Percentiles rank a stretch among this genome's conserved stretches.
These are phyloP conservation scores for Ascochyta koolunga DNA, from an alignment of 2,329 filamentous ascomycete genomes.

Conservation along the genomic window DNA sequence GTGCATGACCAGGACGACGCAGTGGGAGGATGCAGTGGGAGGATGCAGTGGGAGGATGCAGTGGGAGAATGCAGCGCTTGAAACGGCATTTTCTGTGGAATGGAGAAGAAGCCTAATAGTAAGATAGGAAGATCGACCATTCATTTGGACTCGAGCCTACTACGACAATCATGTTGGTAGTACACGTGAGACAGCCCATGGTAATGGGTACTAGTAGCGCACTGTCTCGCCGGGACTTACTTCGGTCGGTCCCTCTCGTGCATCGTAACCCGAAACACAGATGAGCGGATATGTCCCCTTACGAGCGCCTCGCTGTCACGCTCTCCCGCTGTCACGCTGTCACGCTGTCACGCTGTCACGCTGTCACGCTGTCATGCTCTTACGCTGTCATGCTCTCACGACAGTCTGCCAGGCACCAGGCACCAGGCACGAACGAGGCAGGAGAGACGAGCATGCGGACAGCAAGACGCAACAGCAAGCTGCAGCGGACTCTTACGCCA, in stretches of 20 bases:
- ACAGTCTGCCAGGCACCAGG: conserved; percentile 3
- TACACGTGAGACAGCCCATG: too few relatives aligned
- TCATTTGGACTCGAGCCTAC: too few relatives aligned
- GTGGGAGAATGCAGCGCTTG: neutral
- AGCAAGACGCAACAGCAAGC: neutral
- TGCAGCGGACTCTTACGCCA: neutral
- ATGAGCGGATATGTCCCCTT: neutral
- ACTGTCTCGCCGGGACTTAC: neutral
- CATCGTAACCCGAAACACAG: conserved; percentile 16
- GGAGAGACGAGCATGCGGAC: conserved; percentile 2
- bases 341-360: neutral
- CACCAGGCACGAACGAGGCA: conserved; percentile 2
- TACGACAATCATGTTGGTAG: too few relatives aligned
- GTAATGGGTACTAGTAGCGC: neutral
- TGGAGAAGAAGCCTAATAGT: too few relatives aligned
- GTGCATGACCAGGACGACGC: conserved; percentile 1
- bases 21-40: too few relatives aligned
- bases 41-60: too few relatives aligned
- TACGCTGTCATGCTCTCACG: neutral
- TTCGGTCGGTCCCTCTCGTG: conserved; percentile 3
- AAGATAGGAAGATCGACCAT: too few relatives aligned
- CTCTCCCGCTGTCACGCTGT: neutral
- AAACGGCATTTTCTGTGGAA: too few relatives aligned
- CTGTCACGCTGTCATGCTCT: neutral
- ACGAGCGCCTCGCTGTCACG: neutral